Percentiles rank a stretch among this genome's conserved stretches.
phyloP scores from a whole-genome alignment of 2,329 filamentous ascomycete species.

The Fusarium zealandicum region DNA sequence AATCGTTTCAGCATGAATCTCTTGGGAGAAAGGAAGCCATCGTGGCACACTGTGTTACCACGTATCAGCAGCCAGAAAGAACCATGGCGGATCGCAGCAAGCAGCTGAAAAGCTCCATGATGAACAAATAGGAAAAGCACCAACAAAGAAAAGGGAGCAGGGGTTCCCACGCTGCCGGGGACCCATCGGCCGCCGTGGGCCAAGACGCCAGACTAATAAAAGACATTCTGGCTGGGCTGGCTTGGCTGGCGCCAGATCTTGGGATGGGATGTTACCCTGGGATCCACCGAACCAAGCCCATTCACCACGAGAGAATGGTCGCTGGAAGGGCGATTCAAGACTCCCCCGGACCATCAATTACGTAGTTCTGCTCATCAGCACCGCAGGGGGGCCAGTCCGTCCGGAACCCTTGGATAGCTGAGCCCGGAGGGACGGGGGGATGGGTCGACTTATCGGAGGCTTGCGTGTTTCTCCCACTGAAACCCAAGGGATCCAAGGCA shows the following conservation, averaged over 20 bases:
- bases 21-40: constrained; percentile 12
- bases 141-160: constrained; percentile 16
- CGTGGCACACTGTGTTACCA: constrained; percentile 3
- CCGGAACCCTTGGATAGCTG: constrained; percentile 10
- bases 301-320: constrained; percentile 7
- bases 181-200: constrained; percentile 13
- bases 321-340: constrained; percentile 1
- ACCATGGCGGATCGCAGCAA: background rate
- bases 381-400: constrained; percentile 30
- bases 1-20: constrained; percentile 20
- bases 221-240: constrained; percentile 6
- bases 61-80: background rate
- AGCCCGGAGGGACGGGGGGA: constrained; percentile 12
- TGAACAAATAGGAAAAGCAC: background rate
- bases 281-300: constrained; percentile 13
- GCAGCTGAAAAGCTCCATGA: constrained; percentile 12
- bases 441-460: background rate
- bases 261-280: constrained; percentile 25
- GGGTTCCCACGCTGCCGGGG: constrained; percentile 23
- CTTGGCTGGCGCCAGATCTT: constrained; percentile 27
- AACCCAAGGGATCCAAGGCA: too few species aligned
- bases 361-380: constrained; percentile 35
- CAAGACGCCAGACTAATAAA: constrained; percentile 9
- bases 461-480: constrained; percentile 1
- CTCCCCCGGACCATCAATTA: constrained; percentile 36